phyloP scores from a whole-genome alignment of 495 filamentous ascomycete genomes.

The Aspergillus ostianus region DNA sequence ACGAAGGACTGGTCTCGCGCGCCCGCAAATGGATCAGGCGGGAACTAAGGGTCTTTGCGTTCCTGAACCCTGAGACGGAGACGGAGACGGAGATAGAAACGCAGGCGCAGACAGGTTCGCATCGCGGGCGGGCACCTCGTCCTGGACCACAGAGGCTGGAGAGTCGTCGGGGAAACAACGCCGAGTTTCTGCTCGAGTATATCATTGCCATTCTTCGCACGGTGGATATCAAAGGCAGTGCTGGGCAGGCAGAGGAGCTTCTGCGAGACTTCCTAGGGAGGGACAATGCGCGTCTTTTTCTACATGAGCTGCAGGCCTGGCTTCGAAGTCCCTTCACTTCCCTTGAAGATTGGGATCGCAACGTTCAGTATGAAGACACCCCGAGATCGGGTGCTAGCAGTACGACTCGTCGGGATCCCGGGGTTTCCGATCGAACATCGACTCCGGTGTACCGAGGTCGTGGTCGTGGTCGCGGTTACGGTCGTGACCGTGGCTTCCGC shows the following conservation, averaged over 20 bases:
- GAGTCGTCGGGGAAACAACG: conserved; percentile 64
- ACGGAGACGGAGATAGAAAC: neutral
- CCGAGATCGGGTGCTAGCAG: neutral
- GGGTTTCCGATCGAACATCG: conserved; percentile 16
- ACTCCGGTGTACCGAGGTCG: conserved; percentile 24
- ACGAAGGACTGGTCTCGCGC: conserved; percentile 69
- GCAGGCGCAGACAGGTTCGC: conserved; percentile 18
- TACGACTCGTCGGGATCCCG: neutral
- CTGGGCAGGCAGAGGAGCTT: conserved; percentile 84
- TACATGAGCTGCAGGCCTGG: conserved; percentile 82
- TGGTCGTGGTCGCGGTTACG: conserved; percentile 16
- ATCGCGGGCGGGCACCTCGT: conserved; percentile 22
- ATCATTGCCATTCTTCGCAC: conserved; percentile 85
- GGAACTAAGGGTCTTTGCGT: conserved; percentile 85
- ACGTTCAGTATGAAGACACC: conserved; percentile 66
- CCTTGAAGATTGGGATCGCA: conserved; percentile 74
- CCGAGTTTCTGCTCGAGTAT: conserved; percentile 89
- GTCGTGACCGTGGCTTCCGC: conserved; percentile 15
- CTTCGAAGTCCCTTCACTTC: conserved; percentile 71
- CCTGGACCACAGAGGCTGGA: conserved; percentile 38
- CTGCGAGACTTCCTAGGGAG: conserved; percentile 82
- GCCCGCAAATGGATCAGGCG: conserved; percentile 87
- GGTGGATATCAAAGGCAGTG: conserved; percentile 82
- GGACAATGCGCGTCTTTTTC: conserved; percentile 72
- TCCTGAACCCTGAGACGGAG: conserved; percentile 51